Conservation (phyloP, 345 rosid species). For the Hirschfeldia incana region DNA sequence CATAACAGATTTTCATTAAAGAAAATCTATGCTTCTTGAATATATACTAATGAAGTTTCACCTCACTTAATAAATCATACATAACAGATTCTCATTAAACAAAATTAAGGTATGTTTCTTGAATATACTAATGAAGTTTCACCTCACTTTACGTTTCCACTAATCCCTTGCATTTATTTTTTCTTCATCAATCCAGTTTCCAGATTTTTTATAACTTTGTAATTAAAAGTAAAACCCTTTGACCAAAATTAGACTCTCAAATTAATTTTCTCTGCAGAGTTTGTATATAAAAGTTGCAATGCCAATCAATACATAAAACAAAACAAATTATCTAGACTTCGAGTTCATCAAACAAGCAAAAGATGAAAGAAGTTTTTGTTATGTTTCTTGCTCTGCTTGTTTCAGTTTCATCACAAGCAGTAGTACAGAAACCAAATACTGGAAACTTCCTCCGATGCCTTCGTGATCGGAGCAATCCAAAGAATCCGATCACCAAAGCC, state of each 20-base stretch:
- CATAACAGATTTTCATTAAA: neutral
- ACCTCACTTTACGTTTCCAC: neutral
- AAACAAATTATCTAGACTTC: neutral
- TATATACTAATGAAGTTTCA: too few species aligned
- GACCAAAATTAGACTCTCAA: neutral
- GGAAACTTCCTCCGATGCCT: constrained; percentile 24
- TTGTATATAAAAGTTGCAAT: neutral
- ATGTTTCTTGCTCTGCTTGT: constrained; percentile 10
- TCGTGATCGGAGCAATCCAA: neutral
- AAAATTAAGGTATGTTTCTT: neutral
- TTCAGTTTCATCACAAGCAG: constrained; percentile 10
- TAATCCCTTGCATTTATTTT: neutral
- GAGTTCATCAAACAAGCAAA: neutral
- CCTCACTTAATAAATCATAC: too few species aligned
- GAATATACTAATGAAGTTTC: neutral
- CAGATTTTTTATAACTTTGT: neutral
- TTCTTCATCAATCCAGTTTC: neutral
- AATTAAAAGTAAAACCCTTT: neutral
- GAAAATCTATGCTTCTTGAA: too few species aligned
- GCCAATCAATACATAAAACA: neutral
- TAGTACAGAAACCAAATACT: neutral
- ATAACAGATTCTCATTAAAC: neutral
- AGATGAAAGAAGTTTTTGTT: constrained; percentile 20
- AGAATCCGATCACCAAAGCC: constrained; percentile 16
- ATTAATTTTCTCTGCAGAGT: neutral